These are phyloP conservation scores for Botryotinia calthae DNA, from an alignment of 2,329 filamentous ascomycete genomes.

Conservation along the genomic window DNA sequence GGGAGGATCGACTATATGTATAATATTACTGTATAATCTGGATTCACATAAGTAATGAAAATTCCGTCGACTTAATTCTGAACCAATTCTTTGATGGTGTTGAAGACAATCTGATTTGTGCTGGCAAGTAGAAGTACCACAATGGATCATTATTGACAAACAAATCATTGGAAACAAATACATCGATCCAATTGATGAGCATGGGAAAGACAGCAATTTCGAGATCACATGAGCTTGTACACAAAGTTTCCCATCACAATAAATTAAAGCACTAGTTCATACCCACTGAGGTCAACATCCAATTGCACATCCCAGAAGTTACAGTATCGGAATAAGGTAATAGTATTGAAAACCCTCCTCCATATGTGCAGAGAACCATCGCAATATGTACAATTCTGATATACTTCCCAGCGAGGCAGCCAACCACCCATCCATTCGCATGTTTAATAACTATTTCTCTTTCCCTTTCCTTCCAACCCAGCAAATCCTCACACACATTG, in stretches of 20 bases:
- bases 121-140: neutral
- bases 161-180: neutral
- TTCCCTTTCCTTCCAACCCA: neutral
- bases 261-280: neutral
- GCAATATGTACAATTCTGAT: neutral
- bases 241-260: neutral
- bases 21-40: neutral
- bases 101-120: neutral
- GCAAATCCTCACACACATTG: constrained; percentile 19
- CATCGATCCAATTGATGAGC: neutral
- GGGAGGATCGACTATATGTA: neutral
- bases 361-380: neutral
- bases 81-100: neutral
- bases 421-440: neutral
- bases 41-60: neutral
- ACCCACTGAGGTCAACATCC: neutral
- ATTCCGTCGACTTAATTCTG: too few species aligned
- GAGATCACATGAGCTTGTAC: neutral
- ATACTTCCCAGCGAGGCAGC: neutral
- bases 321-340: neutral
- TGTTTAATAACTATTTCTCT: neutral
- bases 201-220: rapidly evolving
- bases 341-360: neutral
- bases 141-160: neutral
- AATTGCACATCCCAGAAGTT: neutral